Evolutionary conservation across 2,329 filamentous ascomycete genomes (phyloP), one percentile per base, ranked within the genome.

Genomic region (Akanthomyces uredinophilus): DNA sequence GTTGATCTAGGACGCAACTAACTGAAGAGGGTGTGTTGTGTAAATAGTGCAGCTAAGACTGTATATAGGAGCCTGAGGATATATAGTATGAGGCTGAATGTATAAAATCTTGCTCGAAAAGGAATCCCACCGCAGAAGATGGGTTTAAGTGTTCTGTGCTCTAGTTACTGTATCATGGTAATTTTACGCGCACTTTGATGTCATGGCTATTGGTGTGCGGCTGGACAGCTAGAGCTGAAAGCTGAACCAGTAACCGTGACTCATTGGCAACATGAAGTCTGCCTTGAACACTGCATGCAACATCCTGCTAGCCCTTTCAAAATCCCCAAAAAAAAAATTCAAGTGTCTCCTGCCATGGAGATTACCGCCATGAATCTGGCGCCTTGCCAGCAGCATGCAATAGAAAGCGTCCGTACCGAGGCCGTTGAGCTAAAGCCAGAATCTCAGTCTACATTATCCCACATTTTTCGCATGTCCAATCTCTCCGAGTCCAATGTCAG

Each of bases 381-480:
- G 27, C 35, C 47, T 22, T 60, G 47, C 39, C 57, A 35, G 11
- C 35, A n/a, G 39, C 47, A n/a, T 10, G 51, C 51, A 14, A 61
- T 61, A 3, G 24, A 49, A 18, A 37, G 24, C 18, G 50, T 55
- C 35, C 59, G 59, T 27, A 32, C 32, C 4, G 29, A 32, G 35
- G 59, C 59, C 8, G 16, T 61, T 4, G 20, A 22, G 1, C 32
- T 55, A 29, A 13, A 24, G 24, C 11, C 29, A 29, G 59, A 61
- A n/a, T 51, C 59, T 4, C 50, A 55, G 18, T 14, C 41, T 4
- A 61, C 22, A 14, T 11, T 61, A 7, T 44, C 41, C 20, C 60
- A 62, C n/a, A 53, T 58, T 20, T 37, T 51, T 8, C 46, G 47
- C 52, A 53, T 58, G 60, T 62, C 60, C 14, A 62, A 62, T 37